Evolutionary conservation across 2,329 filamentous ascomycete genomes (phyloP), one percentile per base, ranked within the genome.

Genomic region (Aspergillus costaricaensis): DNA sequence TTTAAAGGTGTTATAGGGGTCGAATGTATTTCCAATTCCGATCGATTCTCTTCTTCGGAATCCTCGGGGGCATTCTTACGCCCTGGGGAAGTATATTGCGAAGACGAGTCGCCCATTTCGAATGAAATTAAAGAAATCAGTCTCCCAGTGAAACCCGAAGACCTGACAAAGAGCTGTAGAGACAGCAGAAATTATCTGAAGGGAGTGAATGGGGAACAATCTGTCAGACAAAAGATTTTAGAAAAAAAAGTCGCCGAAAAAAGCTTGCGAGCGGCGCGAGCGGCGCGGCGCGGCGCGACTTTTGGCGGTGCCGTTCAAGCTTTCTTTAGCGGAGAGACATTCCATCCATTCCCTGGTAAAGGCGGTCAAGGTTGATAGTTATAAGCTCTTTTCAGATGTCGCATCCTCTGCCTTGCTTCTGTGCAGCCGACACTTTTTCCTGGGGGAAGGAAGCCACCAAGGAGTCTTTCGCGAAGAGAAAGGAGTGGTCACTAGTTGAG

Each of bases 71-170:
- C 9, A n/a, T 52, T 57, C 25, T 43, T 27, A 15, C 32, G 39
- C 51, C 53, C 62, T 7, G 47, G 23, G 39, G 61, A 41, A 30
- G 56, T 17, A 19, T 55, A 56, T n/a, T 70, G 68, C 1, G 68
- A 68, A 14, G 66, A 62, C 14, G 57, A 48, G 51, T 68, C 62
- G 36, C 67, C 67, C 68, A 70, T 70, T 38, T 50, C 19, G 8
- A 14, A 12, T 36, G 50, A 23, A 43, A 25, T 25, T 3, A 19
- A 23, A 10, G 14, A 23, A 12, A 14, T 4, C 41, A 21, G 19
- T 12, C 10, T 21, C 19, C 41, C 41, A 44, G 17, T 12, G 14
- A 12, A 23, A 7, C 3, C 12, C 1, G 14, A 14, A 44, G 25
- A 44, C 9, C 10, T 21, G 19, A 21, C 9, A n/a, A 12, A 44